Base-by-base conservation (phyloP, 257 asterid species). In the Orobanche coerulescens region DNA sequence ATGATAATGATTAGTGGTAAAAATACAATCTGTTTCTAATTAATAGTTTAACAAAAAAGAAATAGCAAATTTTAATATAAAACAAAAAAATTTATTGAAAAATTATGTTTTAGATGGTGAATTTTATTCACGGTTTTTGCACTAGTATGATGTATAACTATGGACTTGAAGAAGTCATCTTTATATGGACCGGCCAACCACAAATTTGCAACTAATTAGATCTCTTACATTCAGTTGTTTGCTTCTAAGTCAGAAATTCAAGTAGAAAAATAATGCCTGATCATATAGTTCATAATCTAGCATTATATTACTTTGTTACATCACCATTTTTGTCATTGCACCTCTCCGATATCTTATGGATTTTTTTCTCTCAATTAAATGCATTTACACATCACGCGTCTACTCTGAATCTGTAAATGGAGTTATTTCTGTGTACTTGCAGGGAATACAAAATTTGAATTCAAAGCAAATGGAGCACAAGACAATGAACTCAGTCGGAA, bases 371-470 rank as follows among this genome's bases (percentile, higher is more conserved):
- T 1, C 2, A 26, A 37, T 20, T 47, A 18, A 49, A 23, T 12
- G 24, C 24, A 24, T 13, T 31, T 30, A 7, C 16, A 2, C 20
- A 9, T 31, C 43, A 9, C 10, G 28, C 16, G 0, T 34, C 30
- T 34, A 31, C 47, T 4, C 3, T n/a, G 28, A 13, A 34, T 34
- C 11, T 20, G 18, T 19, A 1, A 58, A 64, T 36, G 15, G 26
- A n/a, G 15, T 51, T 39, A 10, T 55, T 44, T 33, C 33, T 7
- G 13, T 46, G 13, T 39, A 54, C 47, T 46, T 37, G 7, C 61
- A 70, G 75, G 51, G 64, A 58, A 3, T 55, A 36, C 69, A 19
- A 34, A 33, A 44, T 54, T 12, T 62, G 52, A 55, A 70, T 18
- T 7, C 10, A 24, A 57, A 47, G 34, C 65, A 33, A 63, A 60